Percentiles rank a stretch among this genome's conserved stretches.
phyloP scores from a whole-genome alignment of 1,284 basidiomycete genomes.

The Amylostereum areolatum region DNA sequence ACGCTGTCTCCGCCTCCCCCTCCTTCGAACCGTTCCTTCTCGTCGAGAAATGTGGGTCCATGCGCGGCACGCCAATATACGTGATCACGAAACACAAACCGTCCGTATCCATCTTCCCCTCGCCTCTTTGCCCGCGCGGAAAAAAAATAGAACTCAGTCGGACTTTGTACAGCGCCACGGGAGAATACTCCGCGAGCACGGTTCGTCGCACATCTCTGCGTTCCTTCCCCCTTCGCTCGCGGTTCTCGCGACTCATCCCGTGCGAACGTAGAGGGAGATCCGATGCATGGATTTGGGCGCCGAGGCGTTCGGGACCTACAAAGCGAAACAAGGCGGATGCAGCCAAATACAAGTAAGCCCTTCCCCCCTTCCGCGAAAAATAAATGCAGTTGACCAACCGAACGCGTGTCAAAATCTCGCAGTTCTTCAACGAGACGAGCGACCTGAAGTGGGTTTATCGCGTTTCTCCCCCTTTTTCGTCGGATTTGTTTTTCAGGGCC shows the following conservation, averaged over 20 bases:
- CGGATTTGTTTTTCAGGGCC: neutral
- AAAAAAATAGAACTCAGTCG: neutral
- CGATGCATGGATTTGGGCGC: slow-evolving; percentile 36
- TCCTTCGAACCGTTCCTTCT: slow-evolving; percentile 30
- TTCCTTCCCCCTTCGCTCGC: neutral
- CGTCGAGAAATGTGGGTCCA: slow-evolving; percentile 34
- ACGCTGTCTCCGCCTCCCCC: slow-evolving; percentile 6
- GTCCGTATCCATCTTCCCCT: slow-evolving; percentile 23
- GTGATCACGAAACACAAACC: slow-evolving; percentile 37
- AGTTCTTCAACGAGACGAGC: slow-evolving; percentile 36
- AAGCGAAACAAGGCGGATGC: slow-evolving; percentile 34
- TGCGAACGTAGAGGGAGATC: slow-evolving; percentile 28
- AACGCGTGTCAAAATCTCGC: slow-evolving; percentile 1
- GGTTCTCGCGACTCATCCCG: too few species aligned
- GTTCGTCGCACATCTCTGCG: slow-evolving; percentile 15
- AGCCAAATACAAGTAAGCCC: slow-evolving; percentile 34
- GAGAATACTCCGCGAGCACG: slow-evolving; percentile 25
- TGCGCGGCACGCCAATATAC: slow-evolving; percentile 34
- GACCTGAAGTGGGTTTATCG: slow-evolving; percentile 27
- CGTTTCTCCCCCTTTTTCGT: neutral
- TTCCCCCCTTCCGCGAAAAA: too few species aligned
- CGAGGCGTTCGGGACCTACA: slow-evolving; percentile 35
- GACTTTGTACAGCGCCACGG: slow-evolving; percentile 18
- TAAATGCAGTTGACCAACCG: neutral
- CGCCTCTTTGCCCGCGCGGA: slow-evolving; percentile 7